Conservation (phyloP, 2,329 filamentous ascomycete species). For the Apiospora saccharicola region DNA sequence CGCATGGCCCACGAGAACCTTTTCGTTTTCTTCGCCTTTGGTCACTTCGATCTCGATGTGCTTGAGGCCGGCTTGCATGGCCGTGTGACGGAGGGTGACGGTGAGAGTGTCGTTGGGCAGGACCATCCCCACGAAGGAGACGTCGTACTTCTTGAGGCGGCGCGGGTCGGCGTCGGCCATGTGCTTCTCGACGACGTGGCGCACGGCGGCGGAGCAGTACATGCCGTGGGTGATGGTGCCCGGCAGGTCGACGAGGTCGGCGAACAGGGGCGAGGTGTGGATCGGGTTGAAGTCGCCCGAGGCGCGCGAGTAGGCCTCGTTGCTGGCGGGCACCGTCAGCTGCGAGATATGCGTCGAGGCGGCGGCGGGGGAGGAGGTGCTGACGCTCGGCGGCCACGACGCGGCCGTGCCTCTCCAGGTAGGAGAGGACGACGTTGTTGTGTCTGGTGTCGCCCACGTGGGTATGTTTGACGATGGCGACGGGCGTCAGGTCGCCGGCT, state of each 20-base stretch:
- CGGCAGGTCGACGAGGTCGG: slow-evolving; percentile 44
- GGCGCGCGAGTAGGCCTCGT: slow-evolving; percentile 39
- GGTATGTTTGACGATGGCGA: slow-evolving; percentile 93
- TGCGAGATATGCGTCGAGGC: background rate
- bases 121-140: slow-evolving; percentile 47
- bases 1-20: slow-evolving; percentile 38
- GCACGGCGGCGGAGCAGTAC: slow-evolving; percentile 44
- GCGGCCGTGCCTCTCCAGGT: slow-evolving; percentile 70
- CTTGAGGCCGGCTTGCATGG: slow-evolving; percentile 44
- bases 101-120: slow-evolving; percentile 42
- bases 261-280: slow-evolving; percentile 46
- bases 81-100: slow-evolving; percentile 41
- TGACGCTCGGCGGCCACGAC: slow-evolving; percentile 11
- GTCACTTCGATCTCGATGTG: slow-evolving; percentile 43
- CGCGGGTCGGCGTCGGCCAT: slow-evolving; percentile 33
- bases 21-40: slow-evolving; percentile 37
- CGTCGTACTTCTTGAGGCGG: slow-evolving; percentile 38
- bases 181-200: slow-evolving; percentile 36
- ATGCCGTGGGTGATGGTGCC: slow-evolving; percentile 51
- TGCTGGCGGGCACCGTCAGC: slow-evolving; percentile 33
- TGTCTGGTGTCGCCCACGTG: slow-evolving; percentile 88
- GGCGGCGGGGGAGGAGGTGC: background rate
- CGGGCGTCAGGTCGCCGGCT: slow-evolving; percentile 82
- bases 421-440: slow-evolving; percentile 89
- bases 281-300: slow-evolving; percentile 51